These are phyloP conservation scores for Tritrichomonas musculus DNA, from an alignment of 208 protist genomes.

Conservation along the genomic window DNA sequence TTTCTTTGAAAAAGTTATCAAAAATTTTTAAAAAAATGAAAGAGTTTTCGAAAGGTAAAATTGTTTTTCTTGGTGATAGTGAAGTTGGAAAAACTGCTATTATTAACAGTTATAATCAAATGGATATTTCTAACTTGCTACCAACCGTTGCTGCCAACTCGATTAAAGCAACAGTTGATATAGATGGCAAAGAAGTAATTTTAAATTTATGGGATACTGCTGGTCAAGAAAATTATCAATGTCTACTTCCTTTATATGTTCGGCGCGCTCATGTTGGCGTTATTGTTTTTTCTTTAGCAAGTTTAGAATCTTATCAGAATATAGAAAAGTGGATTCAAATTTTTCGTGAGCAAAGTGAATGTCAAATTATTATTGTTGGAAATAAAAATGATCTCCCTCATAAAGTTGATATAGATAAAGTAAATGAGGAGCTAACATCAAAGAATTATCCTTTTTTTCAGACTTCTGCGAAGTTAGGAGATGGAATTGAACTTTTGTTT, in stretches of 20 bases:
- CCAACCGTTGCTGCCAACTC: not conserved
- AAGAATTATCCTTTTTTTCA: too few species aligned
- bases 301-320: too few species aligned
- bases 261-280: not conserved
- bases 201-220: not conserved
- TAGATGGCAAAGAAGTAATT: not conserved
- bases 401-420: too few species aligned
- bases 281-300: not conserved
- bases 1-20: too few species aligned
- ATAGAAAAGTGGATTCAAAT: too few species aligned
- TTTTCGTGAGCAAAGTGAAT: too few species aligned
- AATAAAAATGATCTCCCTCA: too few species aligned
- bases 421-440: too few species aligned
- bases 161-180: not conserved
- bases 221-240: not conserved
- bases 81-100: constrained; percentile 8
- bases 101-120: not conserved
- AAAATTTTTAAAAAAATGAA: too few species aligned
- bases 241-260: not conserved
- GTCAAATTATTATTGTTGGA: too few species aligned
- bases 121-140: not conserved
- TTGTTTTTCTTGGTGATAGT: not conserved
- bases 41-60: not conserved
- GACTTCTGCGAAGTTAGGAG: too few species aligned
- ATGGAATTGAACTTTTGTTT: too few species aligned